phyloP scores from a whole-genome alignment of 1,139 yeast species.

The Yamadazyma membranifaciens region DNA sequence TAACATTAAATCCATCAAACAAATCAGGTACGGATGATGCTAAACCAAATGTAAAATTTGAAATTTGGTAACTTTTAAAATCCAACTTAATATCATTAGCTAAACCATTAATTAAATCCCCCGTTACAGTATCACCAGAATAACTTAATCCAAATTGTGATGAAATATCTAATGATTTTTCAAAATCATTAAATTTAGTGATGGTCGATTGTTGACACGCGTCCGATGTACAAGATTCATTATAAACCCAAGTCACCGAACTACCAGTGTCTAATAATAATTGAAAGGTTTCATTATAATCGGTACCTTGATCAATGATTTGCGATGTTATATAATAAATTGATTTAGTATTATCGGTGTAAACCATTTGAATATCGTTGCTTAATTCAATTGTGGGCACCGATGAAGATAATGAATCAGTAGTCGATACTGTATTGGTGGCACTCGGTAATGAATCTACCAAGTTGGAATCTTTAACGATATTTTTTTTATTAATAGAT shows the following conservation, averaged over 20 bases:
- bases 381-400: conserved; percentile 22
- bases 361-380: conserved; percentile 22
- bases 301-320: conserved; percentile 20
- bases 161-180: conserved; percentile 13
- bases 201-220: conserved; percentile 36
- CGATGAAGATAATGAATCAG: conserved; percentile 13
- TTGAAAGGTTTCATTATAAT: conserved; percentile 41
- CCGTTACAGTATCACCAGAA: conserved; percentile 56
- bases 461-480: neutral
- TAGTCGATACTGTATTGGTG: conserved; percentile 13
- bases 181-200: conserved; percentile 22
- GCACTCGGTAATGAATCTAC: conserved; percentile 8
- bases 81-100: conserved; percentile 32
- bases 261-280: conserved; percentile 66
- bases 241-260: conserved; percentile 64
- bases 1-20: conserved; percentile 51
- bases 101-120: conserved; percentile 31
- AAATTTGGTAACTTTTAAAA: conserved; percentile 31
- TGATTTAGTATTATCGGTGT: conserved; percentile 26
- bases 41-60: conserved; percentile 50
- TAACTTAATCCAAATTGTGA: conserved; percentile 47
- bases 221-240: conserved; percentile 44
- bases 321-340: conserved; percentile 24
- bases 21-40: conserved; percentile 54
- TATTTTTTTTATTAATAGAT: neutral